phyloP scores from a whole-genome alignment of 192 early-diverging fungal genomes.

The Dissophora globulifera region DNA sequence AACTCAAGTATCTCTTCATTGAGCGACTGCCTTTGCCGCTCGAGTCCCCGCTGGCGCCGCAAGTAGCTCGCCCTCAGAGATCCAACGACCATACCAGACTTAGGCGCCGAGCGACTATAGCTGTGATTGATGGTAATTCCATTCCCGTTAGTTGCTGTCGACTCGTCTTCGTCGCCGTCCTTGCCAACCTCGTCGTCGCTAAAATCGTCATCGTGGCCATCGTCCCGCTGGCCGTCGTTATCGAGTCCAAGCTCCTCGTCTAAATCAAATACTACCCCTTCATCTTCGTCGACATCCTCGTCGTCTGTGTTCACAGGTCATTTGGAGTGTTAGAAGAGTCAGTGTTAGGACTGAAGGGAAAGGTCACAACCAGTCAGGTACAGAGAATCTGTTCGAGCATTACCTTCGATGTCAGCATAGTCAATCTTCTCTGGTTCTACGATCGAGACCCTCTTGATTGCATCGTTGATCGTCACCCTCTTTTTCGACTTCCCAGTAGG shows the following conservation, averaged over 20 bases:
- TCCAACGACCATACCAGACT: constrained; percentile 35
- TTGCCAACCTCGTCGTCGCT: constrained; percentile 4
- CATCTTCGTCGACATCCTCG: constrained; percentile 15
- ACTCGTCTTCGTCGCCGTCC: constrained; percentile 1
- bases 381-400: not conserved
- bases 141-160: not conserved
- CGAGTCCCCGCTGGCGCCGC: constrained; percentile 31
- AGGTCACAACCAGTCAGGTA: no score
- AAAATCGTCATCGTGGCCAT: not conserved
- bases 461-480: constrained; percentile 41
- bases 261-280: constrained; percentile 46
- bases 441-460: constrained; percentile 24
- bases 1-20: constrained; percentile 9
- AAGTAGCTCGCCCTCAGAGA: constrained; percentile 42
- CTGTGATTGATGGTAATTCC: constrained; percentile 16
- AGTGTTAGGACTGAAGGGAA: no score
- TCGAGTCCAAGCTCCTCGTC: constrained; percentile 48
- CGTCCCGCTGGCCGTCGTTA: constrained; percentile 1
- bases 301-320: not conserved
- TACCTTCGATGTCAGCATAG: constrained; percentile 6
- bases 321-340: no score
- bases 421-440: constrained; percentile 13
- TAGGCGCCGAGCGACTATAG: constrained; percentile 9
- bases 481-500: constrained; percentile 40
- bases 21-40: constrained; percentile 16